phyloP scores from a whole-genome alignment of 2,329 filamentous ascomycete species.

The Ceratocystis cubensis region DNA sequence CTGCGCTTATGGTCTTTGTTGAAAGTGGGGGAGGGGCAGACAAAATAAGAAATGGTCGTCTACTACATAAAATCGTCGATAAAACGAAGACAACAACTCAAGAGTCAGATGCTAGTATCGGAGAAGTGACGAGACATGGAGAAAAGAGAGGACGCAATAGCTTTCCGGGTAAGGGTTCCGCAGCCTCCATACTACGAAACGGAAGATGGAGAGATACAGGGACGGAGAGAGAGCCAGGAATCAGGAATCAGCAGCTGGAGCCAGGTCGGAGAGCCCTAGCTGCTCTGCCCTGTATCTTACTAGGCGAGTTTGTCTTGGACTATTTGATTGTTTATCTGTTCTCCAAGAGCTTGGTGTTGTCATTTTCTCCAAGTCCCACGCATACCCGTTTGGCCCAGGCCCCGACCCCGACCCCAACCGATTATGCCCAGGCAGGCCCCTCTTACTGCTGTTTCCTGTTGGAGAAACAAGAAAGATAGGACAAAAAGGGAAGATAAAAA shows the following conservation, averaged over 20 bases:
- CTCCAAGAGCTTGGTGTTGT: not conserved
- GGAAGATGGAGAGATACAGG: not conserved
- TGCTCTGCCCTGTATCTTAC: too few relatives aligned
- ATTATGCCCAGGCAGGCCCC: not conserved
- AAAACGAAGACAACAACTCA: not conserved
- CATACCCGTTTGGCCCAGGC: not conserved
- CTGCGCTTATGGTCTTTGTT: not conserved
- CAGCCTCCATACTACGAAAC: not conserved
- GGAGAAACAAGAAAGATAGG: not conserved
- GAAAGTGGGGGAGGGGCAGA: slow-evolving; percentile 1
- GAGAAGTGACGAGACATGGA: not conserved
- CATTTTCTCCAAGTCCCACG: not conserved
- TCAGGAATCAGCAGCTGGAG: not conserved
- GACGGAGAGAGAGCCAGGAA: not conserved
- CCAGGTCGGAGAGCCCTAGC: not conserved
- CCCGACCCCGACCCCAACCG: not conserved
- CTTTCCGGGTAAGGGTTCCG: slow-evolving; percentile 7
- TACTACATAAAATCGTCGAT: not conserved
- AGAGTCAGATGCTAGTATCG: not conserved
- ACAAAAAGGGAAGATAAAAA: not conserved
- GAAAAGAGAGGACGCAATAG: not conserved
- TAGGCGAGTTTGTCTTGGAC: too few relatives aligned
- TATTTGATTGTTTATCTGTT: too few relatives aligned
- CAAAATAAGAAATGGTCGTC: not conserved
- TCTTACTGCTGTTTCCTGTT: not conserved